Evolutionary conservation across 768 basidiomycete genomes (phyloP), one percentile per base, ranked within the genome.

Genomic region (Mycena amicta): DNA sequence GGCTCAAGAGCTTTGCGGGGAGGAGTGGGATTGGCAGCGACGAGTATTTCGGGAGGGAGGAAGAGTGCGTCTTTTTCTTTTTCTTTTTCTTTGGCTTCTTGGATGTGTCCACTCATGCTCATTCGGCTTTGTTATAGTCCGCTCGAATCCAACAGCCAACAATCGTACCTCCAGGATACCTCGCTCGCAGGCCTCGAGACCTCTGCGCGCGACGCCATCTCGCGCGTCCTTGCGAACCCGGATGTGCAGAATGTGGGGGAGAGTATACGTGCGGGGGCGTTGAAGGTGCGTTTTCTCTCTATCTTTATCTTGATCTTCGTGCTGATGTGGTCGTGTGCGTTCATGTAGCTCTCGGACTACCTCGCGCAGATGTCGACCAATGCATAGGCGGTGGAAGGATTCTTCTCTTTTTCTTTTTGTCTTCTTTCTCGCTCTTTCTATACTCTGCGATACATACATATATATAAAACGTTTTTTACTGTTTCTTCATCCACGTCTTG

Each of bases 1-100:
- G 96, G 2, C 77, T 98, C 40, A 84, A 88, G 66, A 77, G 83
- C 39, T 99, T 99, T 85, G 85, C 87, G 67, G 96, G 96, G 12
- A 93, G 95, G 15, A 91, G 89, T 0, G 86, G 93, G 29, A 98
- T 98, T 68, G 96, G 94, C 1, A 96, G 94, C 16, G 95, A 85
- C 70, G 91, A 94, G 65, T 99, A 98, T 83, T 98, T 97, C 73
- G 97, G 96, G 2, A 83, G 95, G 16, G 87, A 90, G 3, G 95
- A 96, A 54, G 88, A 92, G 56, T 88, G 89, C n/a, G 83, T 84
- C 8, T 64, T 74, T 18, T 76, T 74, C 20, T 72, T 73, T n/a
- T 74, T 23, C 49, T 50, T 28, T 26, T 28, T 50, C 23, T 12
- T 4, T 50, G 6, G 49, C n/a, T n/a, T n/a, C n/a, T n/a, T n/a